Base-by-base conservation (phyloP, 2,329 filamentous ascomycete species). In the Fusarium proliferatum region DNA sequence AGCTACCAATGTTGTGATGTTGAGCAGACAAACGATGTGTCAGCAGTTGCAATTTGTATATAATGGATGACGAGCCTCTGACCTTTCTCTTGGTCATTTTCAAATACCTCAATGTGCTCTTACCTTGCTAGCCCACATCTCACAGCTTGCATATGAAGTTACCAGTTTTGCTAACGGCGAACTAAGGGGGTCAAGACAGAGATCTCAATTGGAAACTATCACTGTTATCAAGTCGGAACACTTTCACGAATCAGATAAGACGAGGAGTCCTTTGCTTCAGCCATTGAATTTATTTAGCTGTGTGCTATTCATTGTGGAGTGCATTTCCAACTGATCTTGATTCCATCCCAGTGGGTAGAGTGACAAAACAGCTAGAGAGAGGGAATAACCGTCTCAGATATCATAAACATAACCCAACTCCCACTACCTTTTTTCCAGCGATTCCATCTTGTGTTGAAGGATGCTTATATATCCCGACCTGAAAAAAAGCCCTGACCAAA, bases 361-460 rank as follows among this genome's bases (percentile, higher is more conserved):
- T 28, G 30, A 36, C 46, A n/a, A 60, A 52, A 64, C 34, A 58
- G 64, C 19, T 53, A 53, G 48, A 52, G 61, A 53, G 66, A 70
- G 68, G 51, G 70, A 77, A 71, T 34, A 52, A 64, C 62, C 61
- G 57, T 75, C 59, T 57, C 23, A 69, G 43, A 75, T 75, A 72
- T 73, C 67, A 64, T 55, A 55, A 60, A 63, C 53, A 55, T 64
- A 73, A 67, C 76, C 75, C 69, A 78, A 78, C 76, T 78, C 76
- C 76, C 76, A 76, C 74, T 75, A 56, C 61, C 51, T 65, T 71
- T 71, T 69, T 72, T 67, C 73, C 64, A 64, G 57, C 64, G 71
- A 69, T 68, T 73, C 67, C 76, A 61, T 62, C 70, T 78, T 74
- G 68, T 76, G 74, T 78, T 78, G 73, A 78, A 77, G 72, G 73